Evolutionary conservation across 2,329 filamentous ascomycete species (phyloP).

Genomic region (Penicillium sp.): DNA sequence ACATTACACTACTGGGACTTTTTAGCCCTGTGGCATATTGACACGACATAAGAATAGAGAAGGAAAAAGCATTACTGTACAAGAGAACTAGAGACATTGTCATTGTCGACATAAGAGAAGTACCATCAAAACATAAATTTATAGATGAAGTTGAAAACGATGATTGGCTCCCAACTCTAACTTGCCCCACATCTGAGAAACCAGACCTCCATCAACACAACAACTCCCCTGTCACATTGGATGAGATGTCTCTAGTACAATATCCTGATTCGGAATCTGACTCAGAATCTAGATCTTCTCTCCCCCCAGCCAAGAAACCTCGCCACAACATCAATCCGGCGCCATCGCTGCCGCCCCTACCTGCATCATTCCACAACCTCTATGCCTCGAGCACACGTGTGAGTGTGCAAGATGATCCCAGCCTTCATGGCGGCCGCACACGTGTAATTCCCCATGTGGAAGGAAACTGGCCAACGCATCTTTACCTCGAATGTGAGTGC

Average conservation of each 20-base stretch:
- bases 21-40: neutral
- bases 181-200: neutral
- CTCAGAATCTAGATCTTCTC: conserved; percentile 25
- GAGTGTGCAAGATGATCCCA: conserved; percentile 77
- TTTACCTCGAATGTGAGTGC: conserved; percentile 88
- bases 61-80: too few species aligned
- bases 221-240: neutral
- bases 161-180: neutral
- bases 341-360: conserved; percentile 67
- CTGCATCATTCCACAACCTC: conserved; percentile 78
- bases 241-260: conserved; percentile 61
- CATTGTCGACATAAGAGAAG: neutral
- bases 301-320: conserved; percentile 26
- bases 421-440: conserved; percentile 80
- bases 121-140: neutral
- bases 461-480: conserved; percentile 89
- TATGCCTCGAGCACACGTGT: conserved; percentile 80
- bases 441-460: conserved; percentile 78
- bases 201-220: neutral
- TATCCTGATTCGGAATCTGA: conserved; percentile 56
- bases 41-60: neutral
- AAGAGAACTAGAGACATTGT: too few species aligned
- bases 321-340: conserved; percentile 22
- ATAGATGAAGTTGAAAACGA: neutral
- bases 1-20: neutral